A percentile compares a stretch with the other conserved stretches of the same genome.
These are phyloP conservation scores for Rutstroemia sp. DNA, from an alignment of 2,329 filamentous ascomycete genomes.

Conservation along the genomic window DNA sequence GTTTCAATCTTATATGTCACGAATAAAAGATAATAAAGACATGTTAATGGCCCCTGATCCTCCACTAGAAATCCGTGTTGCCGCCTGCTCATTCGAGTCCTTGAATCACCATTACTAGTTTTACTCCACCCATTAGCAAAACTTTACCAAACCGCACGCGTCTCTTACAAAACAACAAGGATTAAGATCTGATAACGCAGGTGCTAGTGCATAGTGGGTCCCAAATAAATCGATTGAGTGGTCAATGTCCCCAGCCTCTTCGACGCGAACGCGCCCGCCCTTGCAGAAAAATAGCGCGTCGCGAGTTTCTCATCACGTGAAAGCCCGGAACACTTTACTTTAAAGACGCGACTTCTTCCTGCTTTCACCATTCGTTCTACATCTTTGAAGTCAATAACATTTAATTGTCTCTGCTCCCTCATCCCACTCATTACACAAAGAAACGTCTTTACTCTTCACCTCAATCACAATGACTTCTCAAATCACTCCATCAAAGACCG, in stretches of 20 bases:
- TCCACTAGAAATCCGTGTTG: no score
- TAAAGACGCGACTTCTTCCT: conserved; percentile 4
- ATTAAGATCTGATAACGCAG: conserved; percentile 24
- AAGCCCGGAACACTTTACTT: no score
- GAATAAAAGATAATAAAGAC: no score
- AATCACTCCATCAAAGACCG: conserved; percentile 67
- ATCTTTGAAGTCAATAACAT: background rate
- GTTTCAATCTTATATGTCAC: background rate
- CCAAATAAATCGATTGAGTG: background rate
- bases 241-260: conserved; percentile 8
- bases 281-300: conserved; percentile 6
- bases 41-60: no score
- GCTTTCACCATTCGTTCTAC: background rate
- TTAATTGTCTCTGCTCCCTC: background rate
- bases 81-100: background rate
- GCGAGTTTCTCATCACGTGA: no score
- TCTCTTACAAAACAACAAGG: conserved; percentile 6
- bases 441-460: conserved; percentile 9
- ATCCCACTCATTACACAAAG: conserved; percentile 7
- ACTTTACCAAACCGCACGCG: background rate
- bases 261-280: conserved; percentile 1
- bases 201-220: background rate
- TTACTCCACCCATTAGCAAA: conserved; percentile 5
- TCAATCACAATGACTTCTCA: conserved; percentile 59
- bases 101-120: background rate